Evolutionary conservation across 2,329 filamentous ascomycete species (phyloP).

Genomic region (Colletotrichum coccodes): DNA sequence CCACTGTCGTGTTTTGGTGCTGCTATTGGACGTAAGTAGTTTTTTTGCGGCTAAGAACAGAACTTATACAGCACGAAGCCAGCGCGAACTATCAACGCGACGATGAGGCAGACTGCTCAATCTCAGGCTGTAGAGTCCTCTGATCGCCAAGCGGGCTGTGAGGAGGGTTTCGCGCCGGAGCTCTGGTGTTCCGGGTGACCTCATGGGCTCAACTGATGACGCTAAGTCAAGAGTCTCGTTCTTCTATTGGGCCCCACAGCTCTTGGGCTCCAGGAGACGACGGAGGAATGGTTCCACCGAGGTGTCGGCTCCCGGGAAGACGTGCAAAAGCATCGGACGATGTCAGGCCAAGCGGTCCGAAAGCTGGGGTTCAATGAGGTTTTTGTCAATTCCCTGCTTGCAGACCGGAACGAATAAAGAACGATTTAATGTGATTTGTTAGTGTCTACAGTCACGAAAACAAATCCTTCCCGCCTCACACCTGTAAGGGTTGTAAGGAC

Average conservation of each 20-base stretch:
- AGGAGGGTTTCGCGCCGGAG: slow-evolving; percentile 32
- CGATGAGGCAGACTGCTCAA: not conserved
- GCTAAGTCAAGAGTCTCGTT: not conserved
- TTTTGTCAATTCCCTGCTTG: not conserved
- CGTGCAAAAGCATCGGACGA: slow-evolving; percentile 8
- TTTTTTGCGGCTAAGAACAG: not conserved
- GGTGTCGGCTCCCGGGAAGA: slow-evolving; percentile 4
- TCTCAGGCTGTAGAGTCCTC: not conserved
- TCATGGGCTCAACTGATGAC: slow-evolving; percentile 36
- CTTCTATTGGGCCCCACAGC: slow-evolving; percentile 10
- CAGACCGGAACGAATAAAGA: not conserved
- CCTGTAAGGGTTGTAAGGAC: not conserved
- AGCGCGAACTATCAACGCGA: not conserved
- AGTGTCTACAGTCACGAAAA: not conserved
- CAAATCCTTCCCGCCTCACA: slow-evolving; percentile 11
- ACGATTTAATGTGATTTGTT: not conserved
- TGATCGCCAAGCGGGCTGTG: not conserved
- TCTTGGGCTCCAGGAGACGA: not conserved
- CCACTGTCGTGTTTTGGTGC: not conserved
- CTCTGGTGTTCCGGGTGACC: slow-evolving; percentile 38
- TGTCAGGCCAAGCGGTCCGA: not conserved
- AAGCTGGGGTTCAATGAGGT: too few species aligned
- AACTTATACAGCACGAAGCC: not conserved
- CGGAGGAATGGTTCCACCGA: slow-evolving; percentile 32
- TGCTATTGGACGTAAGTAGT: not conserved